Conservation (phyloP, 2,329 filamentous ascomycete species). For the Pseudocercospora fuligena region DNA sequence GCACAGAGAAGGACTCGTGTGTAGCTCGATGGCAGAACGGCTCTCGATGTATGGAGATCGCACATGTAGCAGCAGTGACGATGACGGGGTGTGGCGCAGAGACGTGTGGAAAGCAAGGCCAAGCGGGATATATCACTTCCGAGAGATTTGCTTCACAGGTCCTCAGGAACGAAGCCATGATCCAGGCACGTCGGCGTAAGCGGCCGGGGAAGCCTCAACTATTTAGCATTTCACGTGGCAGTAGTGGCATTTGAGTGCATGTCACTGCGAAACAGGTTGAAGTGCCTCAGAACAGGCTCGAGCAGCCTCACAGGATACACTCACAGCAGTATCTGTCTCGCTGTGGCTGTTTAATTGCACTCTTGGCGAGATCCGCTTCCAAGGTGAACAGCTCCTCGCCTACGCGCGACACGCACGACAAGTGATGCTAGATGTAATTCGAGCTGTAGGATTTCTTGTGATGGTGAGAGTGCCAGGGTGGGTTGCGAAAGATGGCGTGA, state of each 20-base stretch:
- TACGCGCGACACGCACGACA: neutral
- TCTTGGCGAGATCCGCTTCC: neutral
- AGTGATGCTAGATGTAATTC: neutral
- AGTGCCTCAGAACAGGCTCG: neutral
- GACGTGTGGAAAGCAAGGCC: neutral
- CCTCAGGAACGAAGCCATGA: too few species aligned
- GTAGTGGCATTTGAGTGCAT: neutral
- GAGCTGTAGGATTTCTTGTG: too few species aligned
- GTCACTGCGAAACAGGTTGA: constrained; percentile 1
- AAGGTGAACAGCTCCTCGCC: neutral
- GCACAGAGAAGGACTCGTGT: neutral
- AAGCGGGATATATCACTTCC: neutral
- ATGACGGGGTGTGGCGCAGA: neutral
- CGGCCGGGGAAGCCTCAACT: neutral
- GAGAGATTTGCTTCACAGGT: neutral
- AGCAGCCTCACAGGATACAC: neutral
- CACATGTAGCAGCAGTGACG: neutral
- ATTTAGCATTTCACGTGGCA: neutral
- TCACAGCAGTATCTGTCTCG: neutral
- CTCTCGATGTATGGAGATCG: neutral
- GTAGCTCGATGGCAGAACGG: neutral
- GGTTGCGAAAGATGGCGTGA: too few species aligned
- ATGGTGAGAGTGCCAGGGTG: too few species aligned
- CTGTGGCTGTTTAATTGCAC: neutral
- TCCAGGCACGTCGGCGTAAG: neutral